A percentile compares a stretch with the other conserved stretches of the same genome.
These are phyloP conservation scores for Pythium chondricola DNA, from an alignment of 352 stramenopile genomes.

Conservation along the genomic window DNA sequence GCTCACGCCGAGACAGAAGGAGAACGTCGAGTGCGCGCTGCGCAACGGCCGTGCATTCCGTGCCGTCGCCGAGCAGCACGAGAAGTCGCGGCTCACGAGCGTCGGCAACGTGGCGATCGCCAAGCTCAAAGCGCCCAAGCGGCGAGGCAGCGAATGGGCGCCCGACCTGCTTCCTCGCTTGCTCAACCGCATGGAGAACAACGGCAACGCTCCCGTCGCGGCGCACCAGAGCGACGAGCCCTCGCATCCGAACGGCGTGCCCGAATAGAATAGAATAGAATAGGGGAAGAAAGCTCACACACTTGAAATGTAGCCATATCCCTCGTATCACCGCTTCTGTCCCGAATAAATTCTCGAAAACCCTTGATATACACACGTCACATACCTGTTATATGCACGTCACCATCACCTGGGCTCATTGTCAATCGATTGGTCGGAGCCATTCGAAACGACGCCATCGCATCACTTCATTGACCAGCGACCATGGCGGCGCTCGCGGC, in stretches of 20 bases:
- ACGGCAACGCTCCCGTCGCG: no score
- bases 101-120: constrained; percentile 60
- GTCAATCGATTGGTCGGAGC: constrained; percentile 19
- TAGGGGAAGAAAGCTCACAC: no score
- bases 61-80: constrained; percentile 50
- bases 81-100: constrained; percentile 43
- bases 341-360: constrained; percentile 11
- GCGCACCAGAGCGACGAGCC: neutral
- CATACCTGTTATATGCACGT: neutral
- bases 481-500: constrained; percentile 73
- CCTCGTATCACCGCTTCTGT: constrained; percentile 6
- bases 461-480: no score
- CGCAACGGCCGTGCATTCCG: constrained; percentile 51
- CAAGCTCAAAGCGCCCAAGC: constrained; percentile 45
- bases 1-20: constrained; percentile 39
- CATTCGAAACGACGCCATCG: constrained; percentile 6
- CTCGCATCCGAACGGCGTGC: neutral
- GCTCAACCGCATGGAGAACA: constrained; percentile 40
- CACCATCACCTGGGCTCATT: constrained; percentile 9
- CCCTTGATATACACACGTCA: constrained; percentile 8
- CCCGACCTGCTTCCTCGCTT: constrained; percentile 59
- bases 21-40: constrained; percentile 48
- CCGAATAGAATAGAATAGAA: no score
- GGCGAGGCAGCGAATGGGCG: constrained; percentile 65
- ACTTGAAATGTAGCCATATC: constrained; percentile 18